Base-by-base conservation (phyloP, 768 basidiomycete genomes). In the Termitomyces sp. region DNA sequence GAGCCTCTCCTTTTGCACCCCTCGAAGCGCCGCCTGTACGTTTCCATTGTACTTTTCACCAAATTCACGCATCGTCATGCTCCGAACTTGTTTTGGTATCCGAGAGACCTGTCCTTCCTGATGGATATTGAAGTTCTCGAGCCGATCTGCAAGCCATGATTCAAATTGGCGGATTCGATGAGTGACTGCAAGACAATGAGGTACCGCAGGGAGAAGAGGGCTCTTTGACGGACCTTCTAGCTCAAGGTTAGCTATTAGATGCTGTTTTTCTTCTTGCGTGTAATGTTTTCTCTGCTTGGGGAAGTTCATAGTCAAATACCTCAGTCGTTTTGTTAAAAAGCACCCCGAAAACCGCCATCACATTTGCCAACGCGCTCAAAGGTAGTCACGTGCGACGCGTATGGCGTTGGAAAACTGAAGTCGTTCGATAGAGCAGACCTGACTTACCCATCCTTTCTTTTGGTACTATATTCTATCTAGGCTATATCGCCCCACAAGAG, bases 41-140 rank as follows among this genome's bases (percentile, higher is more conserved):
- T 90, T 85, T 3, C 88, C 90, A 53, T 86, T 77, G 71, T 91
- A 92, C 66, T 87, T 89, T 59, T 83, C 81, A 18, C 84, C 86
- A 69, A 92, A 90, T 45, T 91, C 89, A 61, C 82, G 82, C 80
- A 92, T 84, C 14, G 84, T 82, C 69, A 92, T 84, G 30, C 73
- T 73, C 35, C 88, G 81, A 36, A 92, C 85, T 61, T 85, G 82
- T 64, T 84, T 88, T 0, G 90, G 90, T 33, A 92, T 88, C 52
- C 86, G 82, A 18, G 80, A 81, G 2, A 92, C 81, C 57, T 85
- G 85, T 0, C 84, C 84, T 66, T 92, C 88, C 66, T 90, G 87
- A 64, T 88, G 87, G 26, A 86, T 78, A 2, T 78, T 81, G 67
- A 91, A 92, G 66, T 84, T 86, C 63, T 89, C 83, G 53, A 92